Base-by-base conservation (phyloP, 768 basidiomycete species). In the Mycena venus region DNA sequence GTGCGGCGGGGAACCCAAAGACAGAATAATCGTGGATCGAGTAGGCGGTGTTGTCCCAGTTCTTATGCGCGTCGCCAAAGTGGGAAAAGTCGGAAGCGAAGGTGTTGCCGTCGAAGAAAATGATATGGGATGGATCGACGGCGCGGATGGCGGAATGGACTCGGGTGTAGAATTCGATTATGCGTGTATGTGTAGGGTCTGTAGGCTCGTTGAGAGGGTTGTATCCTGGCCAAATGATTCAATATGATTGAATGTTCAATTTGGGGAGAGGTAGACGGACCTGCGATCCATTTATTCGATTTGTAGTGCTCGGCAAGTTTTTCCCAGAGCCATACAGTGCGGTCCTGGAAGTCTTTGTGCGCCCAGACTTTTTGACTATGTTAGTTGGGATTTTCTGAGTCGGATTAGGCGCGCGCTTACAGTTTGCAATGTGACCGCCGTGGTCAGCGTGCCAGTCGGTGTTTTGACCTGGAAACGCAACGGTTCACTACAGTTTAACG, bases 121-220 rank as follows among this genome's bases (percentile, higher is more conserved):
- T 88, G 79, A 88, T 86, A 79, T 96, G 95, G 61, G 92, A 83
- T 2, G 88, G 83, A 82, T 96, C 96, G 64, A 92, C 83, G 25
- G 87, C 85, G 49, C 94, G 91, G 80, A 97, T 95, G 29, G 92
- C 93, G 23, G 84, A 84, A 83, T 95, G 88, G 29, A 94, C 86
- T 21, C 90, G 85, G 77, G 91, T 88, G 83, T 96, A 96, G 84
- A 93, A 95, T 9, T 75, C 80, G 73, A 95, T 78, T 65, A 96
- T 83, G 58, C 92, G 86, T 14, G 85, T 88, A 81, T 94, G 93
- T 59, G 90, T 85, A 19, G 91, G 84, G 79, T 96, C 95, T 4
- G 94, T 91, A 42, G 94, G 88, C 83, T 96, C 95, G 88, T 96
- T 97, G 58, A 96, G 85, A 4, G 92, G 93, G 82, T 96, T 96